Base-by-base conservation (phyloP, 2,329 filamentous ascomycete species). In the Geosmithia flava region DNA sequence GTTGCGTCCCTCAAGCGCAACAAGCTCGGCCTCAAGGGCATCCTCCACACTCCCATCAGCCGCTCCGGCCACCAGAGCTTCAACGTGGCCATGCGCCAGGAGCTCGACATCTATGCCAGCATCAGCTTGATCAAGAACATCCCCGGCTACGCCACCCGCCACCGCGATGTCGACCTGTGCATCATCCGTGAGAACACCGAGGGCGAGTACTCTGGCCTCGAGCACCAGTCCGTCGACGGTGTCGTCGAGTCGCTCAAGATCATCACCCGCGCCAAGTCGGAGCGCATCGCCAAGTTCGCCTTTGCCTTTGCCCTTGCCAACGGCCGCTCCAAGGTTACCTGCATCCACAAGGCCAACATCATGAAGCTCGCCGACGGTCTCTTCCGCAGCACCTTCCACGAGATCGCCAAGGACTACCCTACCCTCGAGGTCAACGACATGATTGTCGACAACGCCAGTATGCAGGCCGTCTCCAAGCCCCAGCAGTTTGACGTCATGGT, bases 331-430 rank as follows among this genome's bases (percentile, higher is more conserved):
- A 97, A 97, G 85, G 88, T 98, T 50, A 97, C 93, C 57, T 96
- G 91, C 76, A 97, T 98, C 66, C 93, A 98, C 85, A 98, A 98
- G 81, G 93, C 93, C 72, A 98, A 98, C 80, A 98, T 98, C 76
- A 98, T 98, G 93, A 98, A 98, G 81, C 80, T 98, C 51, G 91
- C 90, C 67, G 93, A 98, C 60, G 93, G 93, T 71, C 86, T 98
- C 50, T 98, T 98, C 87, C 86, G 93, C 68, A 91, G 83, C 74
- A 97, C 93, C 58, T 94, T 97, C 79, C 88, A 95, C 76, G 78
- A 83, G 62, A 83, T 93, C 58, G 87, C 89, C 56, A 86, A 94
- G 75, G 88, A 95, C 68, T 98, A 93, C 75, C 91, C 93, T 51
- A 94, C 87, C 53, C 78, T 98, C 59, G 87, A 96, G 76, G 85